Evolutionary conservation across 805 yeast genomes (phyloP), one percentile per base, ranked within the genome.

Genomic region (Jamesozyma rosinii): DNA sequence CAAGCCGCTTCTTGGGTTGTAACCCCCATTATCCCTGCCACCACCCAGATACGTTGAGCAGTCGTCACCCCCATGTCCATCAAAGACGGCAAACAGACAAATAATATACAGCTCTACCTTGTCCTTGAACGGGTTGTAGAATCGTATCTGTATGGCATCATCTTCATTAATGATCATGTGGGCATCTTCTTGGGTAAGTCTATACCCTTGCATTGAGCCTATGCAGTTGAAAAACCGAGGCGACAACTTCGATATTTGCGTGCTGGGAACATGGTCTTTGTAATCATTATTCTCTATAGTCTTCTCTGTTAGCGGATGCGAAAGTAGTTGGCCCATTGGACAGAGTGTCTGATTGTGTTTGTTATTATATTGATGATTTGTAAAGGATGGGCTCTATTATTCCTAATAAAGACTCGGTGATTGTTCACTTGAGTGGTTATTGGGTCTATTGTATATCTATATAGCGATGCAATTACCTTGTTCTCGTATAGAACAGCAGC

Each of bases 141-240:
- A 61, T 10, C 41, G 46, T 2, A 75, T 66, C 24, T 66, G 49
- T 11, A 63, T 37, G 2, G 36, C 40, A 46, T 66, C 68, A 40
- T 69, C 72, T 45, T 68, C 72, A 37, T 74, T 66, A 34, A 70
- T 54, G 18, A 77, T 74, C 47, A 76, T 70, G 59, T 79, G 83
- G 3, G 87, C 83, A 63, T 83, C 90, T 55, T 83, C 90, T 77
- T 83, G 84, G 5, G 81, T 71, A 53, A 77, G 64, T 41, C 90
- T 63, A 59, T 81, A 82, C 3, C 90, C 89, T 57, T 82, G 88
- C 86, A 82, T 83, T 26, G 83, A 75, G 2, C 88, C 89, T 4
- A 81, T 67, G 38, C 79, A 71, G 53, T 79, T 80, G 29, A 79
- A 59, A 43, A 59, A 71, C 39, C 76, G 58, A 30, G 76, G 68